Percentiles rank a stretch among this genome's conserved stretches.
Conservation (phyloP, 1,284 basidiomycete genomes). For the Lentinula novae-zelandiae region DNA sequence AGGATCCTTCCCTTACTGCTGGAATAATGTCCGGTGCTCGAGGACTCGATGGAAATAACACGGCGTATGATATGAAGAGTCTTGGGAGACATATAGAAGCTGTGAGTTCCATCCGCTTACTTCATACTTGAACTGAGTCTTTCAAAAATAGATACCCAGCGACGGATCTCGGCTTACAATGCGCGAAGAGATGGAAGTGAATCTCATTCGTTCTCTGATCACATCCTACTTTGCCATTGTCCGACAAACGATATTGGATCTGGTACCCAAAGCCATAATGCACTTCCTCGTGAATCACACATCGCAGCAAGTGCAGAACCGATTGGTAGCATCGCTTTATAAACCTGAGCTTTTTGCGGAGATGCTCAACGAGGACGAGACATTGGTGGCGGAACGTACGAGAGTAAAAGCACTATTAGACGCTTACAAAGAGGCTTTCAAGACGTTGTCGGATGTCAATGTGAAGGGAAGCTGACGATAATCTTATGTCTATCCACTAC, state of each 20-base stretch:
- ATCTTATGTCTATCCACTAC: neutral
- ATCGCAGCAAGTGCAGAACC: slow-evolving; percentile 94
- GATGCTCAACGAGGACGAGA: slow-evolving; percentile 94
- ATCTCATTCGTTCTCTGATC: slow-evolving; percentile 92
- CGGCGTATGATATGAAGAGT: slow-evolving; percentile 98
- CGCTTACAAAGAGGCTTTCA: slow-evolving; percentile 97
- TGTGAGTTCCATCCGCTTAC: slow-evolving; percentile 44
- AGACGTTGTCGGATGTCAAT: slow-evolving; percentile 75
- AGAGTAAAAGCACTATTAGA: slow-evolving; percentile 93
- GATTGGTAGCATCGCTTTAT: slow-evolving; percentile 90
- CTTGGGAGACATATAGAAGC: slow-evolving; percentile 94
- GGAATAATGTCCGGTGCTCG: slow-evolving; percentile 67
- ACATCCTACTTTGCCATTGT: slow-evolving; percentile 96
- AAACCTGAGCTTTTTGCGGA: slow-evolving; percentile 92
- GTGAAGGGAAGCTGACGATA: slow-evolving; percentile 45
- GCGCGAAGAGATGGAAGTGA: slow-evolving; percentile 95
- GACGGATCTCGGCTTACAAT: slow-evolving; percentile 59
- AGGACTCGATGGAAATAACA: slow-evolving; percentile 71
- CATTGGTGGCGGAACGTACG: slow-evolving; percentile 88
- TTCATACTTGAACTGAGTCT: neutral
- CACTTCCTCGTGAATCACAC: slow-evolving; percentile 95
- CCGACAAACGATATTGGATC: slow-evolving; percentile 94
- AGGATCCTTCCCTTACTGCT: slow-evolving; percentile 44
- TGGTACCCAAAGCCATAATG: slow-evolving; percentile 97
- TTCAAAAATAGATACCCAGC: slow-evolving; percentile 44